Evolutionary conservation across 78 protist species (phyloP).

Genomic region (Fonticula alba): DNA sequence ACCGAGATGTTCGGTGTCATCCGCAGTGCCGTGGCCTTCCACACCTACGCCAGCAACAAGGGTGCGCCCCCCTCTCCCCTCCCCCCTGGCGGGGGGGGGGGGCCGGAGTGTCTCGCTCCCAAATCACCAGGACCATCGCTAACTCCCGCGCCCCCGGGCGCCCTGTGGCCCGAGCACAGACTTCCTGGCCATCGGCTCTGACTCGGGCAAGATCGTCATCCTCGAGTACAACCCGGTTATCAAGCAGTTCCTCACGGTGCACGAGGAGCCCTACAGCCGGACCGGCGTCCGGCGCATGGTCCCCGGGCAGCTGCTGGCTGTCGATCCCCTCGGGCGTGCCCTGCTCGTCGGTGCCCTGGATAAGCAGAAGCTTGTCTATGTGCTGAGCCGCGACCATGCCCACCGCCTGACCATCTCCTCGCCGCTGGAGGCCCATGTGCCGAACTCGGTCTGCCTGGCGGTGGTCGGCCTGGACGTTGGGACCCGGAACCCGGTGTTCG

Average conservation of each 20-base stretch:
- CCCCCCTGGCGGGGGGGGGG: neutral
- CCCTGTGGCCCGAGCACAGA: constrained; percentile 19
- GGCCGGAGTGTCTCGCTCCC: constrained; percentile 2
- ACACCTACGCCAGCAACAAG: constrained; percentile 43
- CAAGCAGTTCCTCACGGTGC: constrained; percentile 50
- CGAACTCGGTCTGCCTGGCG: neutral
- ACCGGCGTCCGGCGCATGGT: constrained; percentile 83
- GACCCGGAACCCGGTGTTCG: constrained; percentile 91
- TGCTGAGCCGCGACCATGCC: constrained; percentile 69
- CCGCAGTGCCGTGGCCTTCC: constrained; percentile 57
- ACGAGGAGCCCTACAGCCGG: constrained; percentile 81
- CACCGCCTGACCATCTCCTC: constrained; percentile 67
- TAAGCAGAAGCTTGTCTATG: constrained; percentile 86
- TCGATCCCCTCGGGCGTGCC: constrained; percentile 92
- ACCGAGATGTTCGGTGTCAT: constrained; percentile 71
- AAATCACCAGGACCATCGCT: neutral
- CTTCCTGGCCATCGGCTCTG: constrained; percentile 78
- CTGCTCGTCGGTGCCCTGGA: constrained; percentile 86
- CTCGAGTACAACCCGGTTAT: constrained; percentile 47
- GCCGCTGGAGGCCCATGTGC: constrained; percentile 90
- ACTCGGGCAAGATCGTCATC: constrained; percentile 69
- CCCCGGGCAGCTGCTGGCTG: constrained; percentile 89
- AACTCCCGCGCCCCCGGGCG: neutral
- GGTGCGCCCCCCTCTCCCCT: neutral
- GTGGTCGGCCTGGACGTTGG: constrained; percentile 86